Base-by-base conservation (phyloP, 306 rosid genomes). In the Prunus fruticosa region DNA sequence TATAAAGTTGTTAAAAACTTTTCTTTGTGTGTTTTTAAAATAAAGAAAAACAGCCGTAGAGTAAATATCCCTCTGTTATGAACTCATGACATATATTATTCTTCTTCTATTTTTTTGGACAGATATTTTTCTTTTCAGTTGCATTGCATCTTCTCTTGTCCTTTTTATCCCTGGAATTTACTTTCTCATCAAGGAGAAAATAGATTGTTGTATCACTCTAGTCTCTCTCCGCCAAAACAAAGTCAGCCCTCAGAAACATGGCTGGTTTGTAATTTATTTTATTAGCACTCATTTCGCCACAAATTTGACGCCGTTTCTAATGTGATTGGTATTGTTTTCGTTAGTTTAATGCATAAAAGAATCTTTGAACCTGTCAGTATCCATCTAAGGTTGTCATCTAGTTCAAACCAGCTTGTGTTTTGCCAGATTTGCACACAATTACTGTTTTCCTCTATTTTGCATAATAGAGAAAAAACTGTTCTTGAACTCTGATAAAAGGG, bases 381-480 rank as follows among this genome's bases (percentile, higher is more conserved):
- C 68, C 52, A 63, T 76, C 80, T 50, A 67, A 51, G 72, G 79
- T 74, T 82, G 89, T 77, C 79, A 77, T 70, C 85, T 60, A 66
- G 69, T 74, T 86, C 74, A 46, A 50, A 20, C 67, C 80, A 64
- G 76, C 82, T 80, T 54, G 58, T 54, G 67, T 1, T 78, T 46
- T 77, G 67, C 72, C 20, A 66, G 52, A 69, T 80, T 71, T 83
- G 54, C 75, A 77, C 23, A 8, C 61, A 34, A 20, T 60, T 20
- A 41, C 69, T 79, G 64, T 23, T 50, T 34, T 65, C 65, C 61
- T 56, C 74, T 79, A 25, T n/a, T 64, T 64, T 4, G 6, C 27
- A 46, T 34, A 1, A 57, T 27, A 58, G 38, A 27, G 65, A 60
- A 19, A 63, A 50, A 49, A 30, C 76, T 62, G 71, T 67, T 66